A percentile compares a stretch with the other conserved stretches of the same genome.
phyloP scores from a whole-genome alignment of 1,139 yeast species.

The Hyphopichia fennica region DNA sequence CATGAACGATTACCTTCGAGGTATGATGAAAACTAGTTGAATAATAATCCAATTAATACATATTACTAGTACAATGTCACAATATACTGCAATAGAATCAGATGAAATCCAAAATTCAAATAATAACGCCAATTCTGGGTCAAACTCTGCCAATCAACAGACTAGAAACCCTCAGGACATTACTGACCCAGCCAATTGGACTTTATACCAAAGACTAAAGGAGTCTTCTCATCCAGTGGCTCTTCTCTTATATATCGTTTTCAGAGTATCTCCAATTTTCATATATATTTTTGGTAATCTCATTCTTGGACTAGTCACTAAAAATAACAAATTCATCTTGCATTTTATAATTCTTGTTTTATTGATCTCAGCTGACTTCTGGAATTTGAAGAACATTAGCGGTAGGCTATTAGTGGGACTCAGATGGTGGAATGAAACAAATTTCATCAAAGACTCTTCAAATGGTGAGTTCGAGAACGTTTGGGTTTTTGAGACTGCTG shows the following conservation, averaged over 20 bases:
- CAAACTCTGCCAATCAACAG: neutral
- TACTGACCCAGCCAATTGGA: constrained; percentile 19
- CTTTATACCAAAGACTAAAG: constrained; percentile 27
- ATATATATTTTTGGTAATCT: constrained; percentile 71
- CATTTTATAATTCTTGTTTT: constrained; percentile 78
- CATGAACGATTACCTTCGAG: too few relatives aligned
- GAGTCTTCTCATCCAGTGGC: constrained; percentile 86
- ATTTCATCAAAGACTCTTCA: constrained; percentile 34
- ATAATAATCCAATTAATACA: too few relatives aligned
- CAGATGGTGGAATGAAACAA: constrained; percentile 90
- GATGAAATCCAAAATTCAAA: constrained; percentile 15
- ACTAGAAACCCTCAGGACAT: constrained; percentile 1
- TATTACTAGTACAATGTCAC: constrained; percentile 7
- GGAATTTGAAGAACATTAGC: constrained; percentile 89
- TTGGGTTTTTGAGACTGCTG: constrained; percentile 90
- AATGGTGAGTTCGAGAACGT: constrained; percentile 63
- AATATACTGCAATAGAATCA: constrained; percentile 30
- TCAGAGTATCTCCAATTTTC: constrained; percentile 63
- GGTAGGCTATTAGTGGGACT: constrained; percentile 89
- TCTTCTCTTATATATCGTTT: constrained; percentile 56
- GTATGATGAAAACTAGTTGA: too few relatives aligned
- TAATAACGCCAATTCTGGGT: neutral
- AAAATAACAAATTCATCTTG: constrained; percentile 60
- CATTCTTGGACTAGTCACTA: constrained; percentile 45
- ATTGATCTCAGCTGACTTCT: constrained; percentile 83